These are phyloP conservation scores for Linum tenue DNA, from an alignment of 345 rosid species.

Conservation along the genomic window DNA sequence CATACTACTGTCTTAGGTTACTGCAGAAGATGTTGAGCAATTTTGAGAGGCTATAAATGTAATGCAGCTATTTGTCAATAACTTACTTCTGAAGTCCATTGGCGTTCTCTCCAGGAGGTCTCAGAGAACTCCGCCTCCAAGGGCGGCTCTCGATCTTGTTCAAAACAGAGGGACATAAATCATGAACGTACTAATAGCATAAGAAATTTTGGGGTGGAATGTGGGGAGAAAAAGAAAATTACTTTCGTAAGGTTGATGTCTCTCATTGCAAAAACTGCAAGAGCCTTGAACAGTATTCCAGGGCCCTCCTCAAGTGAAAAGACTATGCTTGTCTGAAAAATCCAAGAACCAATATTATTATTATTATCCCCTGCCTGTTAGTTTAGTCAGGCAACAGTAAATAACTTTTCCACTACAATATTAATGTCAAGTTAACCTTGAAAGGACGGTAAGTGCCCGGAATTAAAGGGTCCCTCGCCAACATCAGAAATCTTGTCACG, in stretches of 20 bases:
- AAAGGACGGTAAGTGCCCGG: conserved; percentile 78
- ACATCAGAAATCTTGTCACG: conserved; percentile 88
- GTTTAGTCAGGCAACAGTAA: neutral
- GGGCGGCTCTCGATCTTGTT: conserved; percentile 96
- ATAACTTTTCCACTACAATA: neutral
- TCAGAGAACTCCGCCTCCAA: conserved; percentile 49
- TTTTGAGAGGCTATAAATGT: too few relatives aligned
- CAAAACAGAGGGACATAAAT: conserved; percentile 8
- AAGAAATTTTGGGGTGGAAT: neutral
- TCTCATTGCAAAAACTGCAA: conserved; percentile 90
- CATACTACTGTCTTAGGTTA: neutral
- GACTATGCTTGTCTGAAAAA: conserved; percentile 76
- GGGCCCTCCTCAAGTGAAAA: conserved; percentile 97
- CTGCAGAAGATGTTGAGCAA: neutral
- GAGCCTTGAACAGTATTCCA: conserved; percentile 95
- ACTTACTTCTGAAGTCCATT: conserved; percentile 45
- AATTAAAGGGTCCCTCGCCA: conserved; percentile 96
- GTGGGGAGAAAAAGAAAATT: neutral
- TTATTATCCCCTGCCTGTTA: neutral
- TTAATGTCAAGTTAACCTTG: conserved; percentile 47
- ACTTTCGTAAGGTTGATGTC: conserved; percentile 90
- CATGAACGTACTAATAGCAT: conserved; percentile 1
- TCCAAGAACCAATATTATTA: conserved; percentile 13
- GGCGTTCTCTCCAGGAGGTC: conserved; percentile 48
- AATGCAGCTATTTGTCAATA: conserved; percentile 7